Evolutionary conservation across 805 yeast genomes (phyloP), one percentile per base, ranked within the genome.

Genomic region (Myxozyma lipomycoides): DNA sequence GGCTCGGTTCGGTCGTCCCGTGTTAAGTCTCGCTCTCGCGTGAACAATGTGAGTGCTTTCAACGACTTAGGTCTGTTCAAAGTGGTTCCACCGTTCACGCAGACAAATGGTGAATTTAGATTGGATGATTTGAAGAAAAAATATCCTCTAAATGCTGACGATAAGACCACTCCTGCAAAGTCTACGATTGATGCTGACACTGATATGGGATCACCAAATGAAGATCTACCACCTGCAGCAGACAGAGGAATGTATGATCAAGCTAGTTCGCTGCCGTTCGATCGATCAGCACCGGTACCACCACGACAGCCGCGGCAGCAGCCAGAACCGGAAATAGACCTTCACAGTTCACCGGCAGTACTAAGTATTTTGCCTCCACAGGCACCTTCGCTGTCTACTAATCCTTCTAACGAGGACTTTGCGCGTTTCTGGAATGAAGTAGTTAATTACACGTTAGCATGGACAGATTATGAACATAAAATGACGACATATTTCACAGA

Each of bases 41-140:
- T 35, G n/a, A 35, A 35, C 15, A 35, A 35, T 15, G 15, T 23
- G 4, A 37, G 45, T 19, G 22, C 38, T 17, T 41, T 35, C 4
- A 35, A 41, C 32, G 48, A 42, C 23, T 22, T 48, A 9, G 45
- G 46, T 2, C 21, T 24, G 18, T 36, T 51, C 36, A 36, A 43
- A 4, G 9, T 37, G 22, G 58, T 55, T 10, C 52, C 65, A 9
- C 67, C 67, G n/a, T 61, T 64, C 45, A 58, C 64, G 17, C 64
- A 64, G 39, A 60, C 64, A 2, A 25, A 38, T 24, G 66, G 67
- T 25, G 58, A 62, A 40, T 66, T 66, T 49, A 53, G 58, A 24
- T 54, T 66, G 66, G 61, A 58, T 15, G 62, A 49, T 17, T 35
- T 64, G 34, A 19, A 40, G 26, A 35, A 43, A 7, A 24, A 45